Conservation (phyloP, 495 filamentous ascomycete species). For the Niebla homalea region DNA sequence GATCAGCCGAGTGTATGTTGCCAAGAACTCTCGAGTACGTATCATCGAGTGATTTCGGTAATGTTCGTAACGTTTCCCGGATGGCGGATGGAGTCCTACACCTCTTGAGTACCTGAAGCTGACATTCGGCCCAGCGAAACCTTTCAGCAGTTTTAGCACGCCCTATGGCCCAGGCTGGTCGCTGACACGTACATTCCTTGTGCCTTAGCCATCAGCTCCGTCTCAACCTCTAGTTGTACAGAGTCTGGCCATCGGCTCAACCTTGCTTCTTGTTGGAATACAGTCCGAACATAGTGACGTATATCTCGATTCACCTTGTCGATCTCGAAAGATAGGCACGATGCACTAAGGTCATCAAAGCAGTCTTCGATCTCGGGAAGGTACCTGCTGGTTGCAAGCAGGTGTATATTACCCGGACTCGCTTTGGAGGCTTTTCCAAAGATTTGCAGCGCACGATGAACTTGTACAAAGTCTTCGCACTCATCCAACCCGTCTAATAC, state of each 20-base stretch:
- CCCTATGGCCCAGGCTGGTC: neutral
- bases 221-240: constrained; percentile 1
- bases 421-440: neutral
- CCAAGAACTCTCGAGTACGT: constrained; percentile 25
- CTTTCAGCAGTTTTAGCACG: constrained; percentile 11
- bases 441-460: neutral
- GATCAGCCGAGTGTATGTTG: constrained; percentile 14
- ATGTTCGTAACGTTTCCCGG: constrained; percentile 17
- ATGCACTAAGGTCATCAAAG: neutral
- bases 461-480: neutral
- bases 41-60: constrained; percentile 25
- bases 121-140: constrained; percentile 32
- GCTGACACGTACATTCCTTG: constrained; percentile 6
- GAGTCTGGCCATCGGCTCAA: neutral
- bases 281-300: neutral
- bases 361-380: constrained; percentile 2
- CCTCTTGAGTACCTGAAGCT: constrained; percentile 24
- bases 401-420: neutral
- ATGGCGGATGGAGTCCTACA: constrained; percentile 18
- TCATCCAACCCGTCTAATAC: constrained; percentile 8
- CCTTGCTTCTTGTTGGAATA: neutral
- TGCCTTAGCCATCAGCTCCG: neutral
- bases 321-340: neutral
- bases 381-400: constrained; percentile 1
- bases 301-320: constrained; percentile 3